Evolutionary conservation across 2,329 filamentous ascomycete genomes (phyloP), one percentile per base, ranked within the genome.

Genomic region (Aspergillus tanneri): DNA sequence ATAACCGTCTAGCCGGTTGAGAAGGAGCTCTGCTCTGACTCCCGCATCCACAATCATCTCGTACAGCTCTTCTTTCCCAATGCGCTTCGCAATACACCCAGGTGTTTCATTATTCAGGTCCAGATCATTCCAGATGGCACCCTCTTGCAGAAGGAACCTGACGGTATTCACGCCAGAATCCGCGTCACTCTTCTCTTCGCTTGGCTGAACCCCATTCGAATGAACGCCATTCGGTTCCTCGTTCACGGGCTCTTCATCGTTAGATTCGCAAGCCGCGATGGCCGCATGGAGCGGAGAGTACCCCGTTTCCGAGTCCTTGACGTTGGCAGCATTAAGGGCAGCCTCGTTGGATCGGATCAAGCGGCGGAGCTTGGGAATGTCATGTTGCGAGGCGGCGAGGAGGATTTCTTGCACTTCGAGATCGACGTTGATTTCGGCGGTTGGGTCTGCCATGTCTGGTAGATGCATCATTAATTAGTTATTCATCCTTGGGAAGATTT

Each of bases 101-200:
- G 93, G 90, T 3, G 93, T 97, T 76, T 97, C 92, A 60, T 90
- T 81, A 59, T 88, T 86, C 57, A 77, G 73, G 68, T 97, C 90
- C 47, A 97, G 76, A 67, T 96, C 91, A 72, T 99, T 99, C 93
- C 93, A 99, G 59, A 97, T 96, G 9, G 90, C 93, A 24, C 93
- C 93, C 58, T 87, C 86, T 62, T 91, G 80, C 51, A 97, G 83
- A 6, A 97, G 78, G 63, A 93, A 81, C 57, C 82, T 80, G 4
- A 96, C 75, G 0, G 86, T 85, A 43, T 84, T 81, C 46, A 80
- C 78, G 2, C 84, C 87, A 30, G 81, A 80, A 38, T 84, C 80
- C 24, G 87, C 64, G 16, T 59, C 43, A 10, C 62, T 59, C 11
- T 60, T 39, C 16, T 64, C 54, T 22, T 60, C 58, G 1, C 38